Base-by-base conservation (phyloP, 495 filamentous ascomycete species). In the Hypoxylon fuscum region DNA sequence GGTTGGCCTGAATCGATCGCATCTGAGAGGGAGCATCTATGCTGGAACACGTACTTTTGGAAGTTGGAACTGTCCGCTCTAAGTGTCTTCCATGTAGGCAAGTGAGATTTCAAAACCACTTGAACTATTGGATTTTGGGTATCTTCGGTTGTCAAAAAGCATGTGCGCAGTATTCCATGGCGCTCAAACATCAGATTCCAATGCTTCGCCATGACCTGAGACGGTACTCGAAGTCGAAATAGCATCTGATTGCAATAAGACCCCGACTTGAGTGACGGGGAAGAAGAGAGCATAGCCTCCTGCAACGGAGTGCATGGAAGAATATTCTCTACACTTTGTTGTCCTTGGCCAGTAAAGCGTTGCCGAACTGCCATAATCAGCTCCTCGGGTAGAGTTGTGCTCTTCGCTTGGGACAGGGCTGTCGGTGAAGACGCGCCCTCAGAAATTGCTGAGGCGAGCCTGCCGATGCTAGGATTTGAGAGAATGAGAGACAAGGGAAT, bases 221-320 rank as follows among this genome's bases (percentile, higher is more conserved):
- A 34, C 5, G 73, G 64, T 0, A 67, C 34, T 0, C 56, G 56
- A 18, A 80, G 57, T 1, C 55, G 66, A 32, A 82, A 75, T 5
- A 81, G 58, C 71, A 77, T 79, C 17, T 68, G 74, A 53, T 82
- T 82, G 37, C 68, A 70, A 48, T 82, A 81, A 9, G 69, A 70
- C 18, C 64, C 59, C 6, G 69, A 76, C 2, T 62, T 40, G 2
- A 41, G 15, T 5, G 52, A 53, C 17, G 38, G 46, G 5, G 79
- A 77, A n/a, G 79, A 76, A 11, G 81, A 84, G 6, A 96, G 77
- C 89, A 94, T 95, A 7, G 85, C 88, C 72, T 93, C 88, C 64
- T 96, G 91, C 1, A 96, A 72, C 2, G 91, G 88, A 2, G 91
- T 93, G 64, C 91, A 95, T 18, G 91, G 91, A 11, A 91, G 74